Evolutionary conservation across 2,329 filamentous ascomycete species (phyloP), one percentile per base, ranked within the genome.

Genomic region (Cladosporium sp.): DNA sequence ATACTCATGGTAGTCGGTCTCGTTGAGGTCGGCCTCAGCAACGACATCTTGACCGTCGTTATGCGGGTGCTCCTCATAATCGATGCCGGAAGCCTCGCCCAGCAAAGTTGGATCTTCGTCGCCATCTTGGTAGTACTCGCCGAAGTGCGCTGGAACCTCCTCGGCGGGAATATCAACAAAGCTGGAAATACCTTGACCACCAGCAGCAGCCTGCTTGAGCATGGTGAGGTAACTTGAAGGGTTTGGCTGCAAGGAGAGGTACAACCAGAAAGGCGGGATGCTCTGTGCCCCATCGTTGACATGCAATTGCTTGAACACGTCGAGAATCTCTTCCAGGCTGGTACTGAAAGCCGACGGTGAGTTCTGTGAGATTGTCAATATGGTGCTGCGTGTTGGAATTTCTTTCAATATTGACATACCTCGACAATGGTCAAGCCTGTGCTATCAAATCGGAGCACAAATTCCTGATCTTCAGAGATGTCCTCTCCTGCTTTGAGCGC

Each of bases 231-330:
- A 82, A 51, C 81, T 80, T 3, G 79, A 76, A 71, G 89, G 84
- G 57, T 83, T 84, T 48, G 82, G 77, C 71, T 84, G 85, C 23
- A 82, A 83, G 61, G 78, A 79, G 59, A 91, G 78, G 11, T 80
- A 81, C 64, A 90, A 78, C 34, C 69, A 71, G 70, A 87, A 86
- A n/a, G 89, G 79, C 18, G 86, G 83, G 34, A 84, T 81, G 25
- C 81, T 75, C 61, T 82, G 77, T 48, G 80, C 75, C 26, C 82
- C 85, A 72, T 89, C 88, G 71, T 90, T 88, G 34, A 80, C 80
- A 68, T 85, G 82, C 54, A 91, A 77, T 18, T 81, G 79, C 65
- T 88, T 76, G 71, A 88, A 89, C 54, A 89, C 74, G 61, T 86
- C 81, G 66, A 90, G 76, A 53, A 91, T 79, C 65, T 88, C 81